Evolutionary conservation across 352 stramenopile genomes (phyloP), one percentile per base, ranked within the genome.

Genomic region (Blastocystis sp.): DNA sequence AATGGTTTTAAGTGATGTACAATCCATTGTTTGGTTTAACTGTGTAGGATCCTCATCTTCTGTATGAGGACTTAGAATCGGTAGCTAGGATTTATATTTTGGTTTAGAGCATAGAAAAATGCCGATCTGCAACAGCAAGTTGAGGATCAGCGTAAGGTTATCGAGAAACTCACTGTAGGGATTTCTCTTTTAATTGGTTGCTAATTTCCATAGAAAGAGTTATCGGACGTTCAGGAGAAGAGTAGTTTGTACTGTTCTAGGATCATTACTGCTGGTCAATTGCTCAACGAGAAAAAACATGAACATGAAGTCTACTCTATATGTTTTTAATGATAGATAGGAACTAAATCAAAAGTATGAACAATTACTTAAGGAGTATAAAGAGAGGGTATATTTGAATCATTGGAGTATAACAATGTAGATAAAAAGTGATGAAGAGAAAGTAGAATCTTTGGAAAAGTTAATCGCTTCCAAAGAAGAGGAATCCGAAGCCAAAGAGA

Each of bases 251-350:
- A 67, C 49, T 29, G 71, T 37, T 66, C 71, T 3, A 14, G 71
- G 14, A 83, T 83, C 52, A 63, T 83, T 49, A 42, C 54, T 21
- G 71, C 71, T 37, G 71, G 71, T 6, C n/a, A 83, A 32, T 42
- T 83, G 19, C 51, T 83, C 29, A 83, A 83, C 51, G 71, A 83
- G 49, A 66, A 57, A 32, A 83, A 83, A 21, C 43, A 63, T 14
- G 71, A 83, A 54, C n/a, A 35, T 35, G 71, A 83, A 1, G 71
- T 83, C 16, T 0, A 16, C 35, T 43, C 21, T 58, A 21, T 29
- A 42, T 24, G 12, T n/a, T 42, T 3, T 4, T 14, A 11, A 43
- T 52, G 11, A 49, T 67, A 11, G n/a, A 19, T 83, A 83, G 71
- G 58, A 65, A 19, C 21, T 83, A 21, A 52, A 21, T 32, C 12